A percentile compares a stretch with the other conserved stretches of the same genome.
phyloP scores from a whole-genome alignment of 257 asterid genomes.

The Verbena officinalis region DNA sequence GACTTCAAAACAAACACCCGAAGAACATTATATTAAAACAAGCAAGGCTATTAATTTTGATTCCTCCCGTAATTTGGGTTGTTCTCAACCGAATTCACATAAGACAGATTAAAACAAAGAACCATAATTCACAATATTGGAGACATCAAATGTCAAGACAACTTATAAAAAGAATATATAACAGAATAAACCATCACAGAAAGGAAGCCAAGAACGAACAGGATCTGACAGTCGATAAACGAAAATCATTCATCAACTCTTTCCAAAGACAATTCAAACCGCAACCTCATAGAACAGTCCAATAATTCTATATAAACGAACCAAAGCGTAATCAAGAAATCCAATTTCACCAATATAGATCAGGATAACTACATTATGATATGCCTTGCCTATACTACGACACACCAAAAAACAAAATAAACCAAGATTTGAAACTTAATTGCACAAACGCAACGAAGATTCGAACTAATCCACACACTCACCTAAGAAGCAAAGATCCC shows the following conservation, averaged over 20 bases:
- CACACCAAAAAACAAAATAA: slow-evolving; percentile 6
- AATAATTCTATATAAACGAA: neutral
- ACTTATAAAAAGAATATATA: neutral
- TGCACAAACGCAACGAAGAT: slow-evolving; percentile 19
- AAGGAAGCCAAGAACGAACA: slow-evolving; percentile 27
- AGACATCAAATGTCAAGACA: too few species aligned
- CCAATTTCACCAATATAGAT: slow-evolving; percentile 30
- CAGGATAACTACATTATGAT: slow-evolving; percentile 9
- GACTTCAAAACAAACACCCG: neutral
- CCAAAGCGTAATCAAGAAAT: slow-evolving; percentile 7
- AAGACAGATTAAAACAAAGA: neutral
- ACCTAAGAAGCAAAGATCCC: slow-evolving; percentile 88
- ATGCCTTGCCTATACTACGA: slow-evolving; percentile 2
- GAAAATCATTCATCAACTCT: slow-evolving; percentile 7
- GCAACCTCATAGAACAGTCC: slow-evolving; percentile 22
- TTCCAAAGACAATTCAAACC: slow-evolving; percentile 11
- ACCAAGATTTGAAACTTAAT: slow-evolving; percentile 14
- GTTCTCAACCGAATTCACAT: neutral
- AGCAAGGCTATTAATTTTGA: neutral
- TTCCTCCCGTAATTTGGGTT: neutral
- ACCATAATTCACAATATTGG: too few species aligned
- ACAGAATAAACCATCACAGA: slow-evolving; percentile 27
- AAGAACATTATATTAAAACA: neutral
- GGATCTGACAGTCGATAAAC: slow-evolving; percentile 29
- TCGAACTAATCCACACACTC: slow-evolving; percentile 37